Base-by-base conservation (phyloP, 2,329 filamentous ascomycete genomes). In the Capronia americana region DNA sequence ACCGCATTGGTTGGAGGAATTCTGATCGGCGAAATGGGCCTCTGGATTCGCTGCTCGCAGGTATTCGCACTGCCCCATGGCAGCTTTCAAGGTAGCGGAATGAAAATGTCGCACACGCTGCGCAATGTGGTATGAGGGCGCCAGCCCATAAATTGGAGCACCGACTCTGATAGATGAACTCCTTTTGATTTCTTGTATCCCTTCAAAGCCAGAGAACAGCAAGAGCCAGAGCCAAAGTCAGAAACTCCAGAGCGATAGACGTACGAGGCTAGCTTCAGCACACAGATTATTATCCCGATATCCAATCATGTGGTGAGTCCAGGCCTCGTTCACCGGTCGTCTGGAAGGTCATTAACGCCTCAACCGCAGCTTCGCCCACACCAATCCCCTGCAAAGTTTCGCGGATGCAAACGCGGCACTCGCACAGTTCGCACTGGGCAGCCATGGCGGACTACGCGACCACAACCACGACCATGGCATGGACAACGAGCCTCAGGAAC, bases 21-120 rank as follows among this genome's bases (percentile, higher is more conserved):
- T n/a, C 8, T n/a, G 14, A n/a, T 44, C 17, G 38, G 17, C 38
- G 48, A 28, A 53, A 53, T 14, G 20, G 12, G 3, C 11, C 20
- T n/a, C 26, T 53, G 48, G 48, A 28, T 53, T 53, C 48, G 48
- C 23, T 28, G 23, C 20, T 26, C 23, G 2, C 14, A 8, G 38
- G 7, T 44, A 53, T 28, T 53, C 23, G 48, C 48, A 53, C 20
- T 24, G 48, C 48, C 23, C 14, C 23, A 26, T 53, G 20, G 48
- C 48, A 53, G 20, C 17, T 53, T 53, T 23, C 17, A 26, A 53
- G 14, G 20, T 44, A 2, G 38, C 38, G 17, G 17, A n/a, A 20
- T 53, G 48, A 53, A 53, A 53, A 53, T 26, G 48, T 28, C 48
- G 48, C 48, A 53, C 48, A 26, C 23, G 26, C 26, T 53, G 48